phyloP scores from a whole-genome alignment of 805 yeast genomes.

The Sugiyamaella qingdaonensis region DNA sequence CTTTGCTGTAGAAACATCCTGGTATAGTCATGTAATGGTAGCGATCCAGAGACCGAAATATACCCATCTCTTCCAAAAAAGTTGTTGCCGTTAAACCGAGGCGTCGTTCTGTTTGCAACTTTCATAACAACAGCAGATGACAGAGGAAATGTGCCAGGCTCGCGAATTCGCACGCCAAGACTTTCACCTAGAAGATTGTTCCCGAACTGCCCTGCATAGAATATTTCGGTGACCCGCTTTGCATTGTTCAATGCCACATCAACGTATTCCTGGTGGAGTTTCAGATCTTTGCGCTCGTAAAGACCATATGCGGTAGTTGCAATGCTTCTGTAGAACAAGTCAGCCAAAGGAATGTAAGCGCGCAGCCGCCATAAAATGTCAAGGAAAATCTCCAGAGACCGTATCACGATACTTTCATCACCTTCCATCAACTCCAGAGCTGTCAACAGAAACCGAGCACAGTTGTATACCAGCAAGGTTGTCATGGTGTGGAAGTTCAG shows the following conservation, averaged over 20 bases:
- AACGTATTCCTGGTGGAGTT: background rate
- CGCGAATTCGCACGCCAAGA: background rate
- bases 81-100: background rate
- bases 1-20: background rate
- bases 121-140: background rate
- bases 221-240: background rate
- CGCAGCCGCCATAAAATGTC: slow-evolving; percentile 7
- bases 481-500: slow-evolving; percentile 18
- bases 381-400: slow-evolving; percentile 8
- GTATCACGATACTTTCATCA: slow-evolving; percentile 3
- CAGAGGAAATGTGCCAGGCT: background rate
- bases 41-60: background rate
- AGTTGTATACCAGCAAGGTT: slow-evolving; percentile 9
- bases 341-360: slow-evolving; percentile 8
- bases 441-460: slow-evolving; percentile 12
- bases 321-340: slow-evolving; percentile 10
- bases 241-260: background rate
- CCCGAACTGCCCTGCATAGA: background rate
- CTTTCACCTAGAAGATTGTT: background rate
- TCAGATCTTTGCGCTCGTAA: background rate
- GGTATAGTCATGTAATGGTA: background rate
- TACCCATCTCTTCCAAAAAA: background rate
- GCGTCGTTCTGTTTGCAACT: background rate
- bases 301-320: slow-evolving; percentile 3
- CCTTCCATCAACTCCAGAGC: slow-evolving; percentile 9